A percentile compares a stretch with the other conserved stretches of the same genome.
Conservation (phyloP, 2,329 filamentous ascomycete species). For the Aureobasidium zeae region DNA sequence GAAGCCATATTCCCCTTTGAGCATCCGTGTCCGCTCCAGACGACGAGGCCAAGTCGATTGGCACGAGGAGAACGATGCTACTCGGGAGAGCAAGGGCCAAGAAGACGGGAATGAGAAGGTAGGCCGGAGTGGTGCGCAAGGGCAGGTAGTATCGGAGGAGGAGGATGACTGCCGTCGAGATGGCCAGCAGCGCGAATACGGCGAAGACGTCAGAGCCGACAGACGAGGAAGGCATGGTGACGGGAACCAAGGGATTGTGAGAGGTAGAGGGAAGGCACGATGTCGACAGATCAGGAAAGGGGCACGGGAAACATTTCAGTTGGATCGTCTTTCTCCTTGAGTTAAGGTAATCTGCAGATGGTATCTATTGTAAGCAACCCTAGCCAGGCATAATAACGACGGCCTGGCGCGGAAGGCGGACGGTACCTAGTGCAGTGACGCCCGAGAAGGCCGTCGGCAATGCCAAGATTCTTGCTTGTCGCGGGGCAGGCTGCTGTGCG, state of each 20-base stretch:
- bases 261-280: background rate
- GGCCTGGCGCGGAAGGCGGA: no score
- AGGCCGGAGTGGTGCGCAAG: conserved; percentile 79
- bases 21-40: conserved; percentile 62
- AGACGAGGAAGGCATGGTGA: conserved; percentile 46
- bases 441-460: no score
- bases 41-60: conserved; percentile 88
- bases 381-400: no score
- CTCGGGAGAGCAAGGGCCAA: conserved; percentile 89
- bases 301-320: background rate
- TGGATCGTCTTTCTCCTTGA: no score
- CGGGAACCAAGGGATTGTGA: background rate
- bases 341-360: no score
- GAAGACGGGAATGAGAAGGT: conserved; percentile 86
- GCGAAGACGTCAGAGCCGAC: conserved; percentile 75
- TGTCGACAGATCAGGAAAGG: background rate
- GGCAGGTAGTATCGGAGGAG: conserved; percentile 86
- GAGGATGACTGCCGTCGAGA: conserved; percentile 69
- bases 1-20: conserved; percentile 74
- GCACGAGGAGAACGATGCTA: conserved; percentile 82
- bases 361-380: no score
- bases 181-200: conserved; percentile 58
- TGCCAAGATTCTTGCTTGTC: conserved; percentile 4
- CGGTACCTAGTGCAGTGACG: no score
- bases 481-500: no score